A percentile compares a stretch with the other conserved stretches of the same genome.
Evolutionary conservation across 2,329 filamentous ascomycete genomes (phyloP).

Genomic region (Phialophora tarda): DNA sequence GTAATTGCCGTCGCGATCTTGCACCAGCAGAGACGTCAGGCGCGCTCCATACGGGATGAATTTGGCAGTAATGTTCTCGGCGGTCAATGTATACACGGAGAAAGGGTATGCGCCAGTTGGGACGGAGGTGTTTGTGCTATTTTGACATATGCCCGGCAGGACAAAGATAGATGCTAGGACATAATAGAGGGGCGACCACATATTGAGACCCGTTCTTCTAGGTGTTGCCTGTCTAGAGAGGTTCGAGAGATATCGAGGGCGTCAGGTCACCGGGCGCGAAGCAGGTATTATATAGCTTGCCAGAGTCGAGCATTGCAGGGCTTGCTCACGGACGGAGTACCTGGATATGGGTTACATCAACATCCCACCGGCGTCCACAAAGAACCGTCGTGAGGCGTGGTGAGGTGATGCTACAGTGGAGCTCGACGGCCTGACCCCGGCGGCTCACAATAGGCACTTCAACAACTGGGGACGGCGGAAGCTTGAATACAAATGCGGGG

Average conservation of each 20-base stretch:
- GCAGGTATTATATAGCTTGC: not conserved
- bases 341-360: not conserved
- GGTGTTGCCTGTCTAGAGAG: not conserved
- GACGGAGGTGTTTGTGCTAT: slow-evolving; percentile 25
- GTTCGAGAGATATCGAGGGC: not conserved
- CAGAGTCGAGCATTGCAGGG: not conserved
- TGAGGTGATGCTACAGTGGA: slow-evolving; percentile 15
- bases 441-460: not conserved
- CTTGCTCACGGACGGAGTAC: not conserved
- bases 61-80: slow-evolving; percentile 55
- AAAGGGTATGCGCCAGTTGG: slow-evolving; percentile 43
- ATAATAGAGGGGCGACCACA: slow-evolving; percentile 21
- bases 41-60: slow-evolving; percentile 57
- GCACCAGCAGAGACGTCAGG: slow-evolving; percentile 55
- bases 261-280: not conserved
- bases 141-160: slow-evolving; percentile 30
- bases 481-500: slow-evolving; percentile 1
- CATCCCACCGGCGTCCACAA: not conserved
- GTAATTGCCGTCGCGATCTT: slow-evolving; percentile 54
- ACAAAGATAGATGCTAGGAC: slow-evolving; percentile 22
- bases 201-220: not conserved
- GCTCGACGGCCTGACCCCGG: not conserved
- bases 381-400: not conserved
- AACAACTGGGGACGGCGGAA: not conserved
- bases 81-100: slow-evolving; percentile 53